phyloP scores from a whole-genome alignment of 2,329 filamentous ascomycete species.

The Fusarium sp. region DNA sequence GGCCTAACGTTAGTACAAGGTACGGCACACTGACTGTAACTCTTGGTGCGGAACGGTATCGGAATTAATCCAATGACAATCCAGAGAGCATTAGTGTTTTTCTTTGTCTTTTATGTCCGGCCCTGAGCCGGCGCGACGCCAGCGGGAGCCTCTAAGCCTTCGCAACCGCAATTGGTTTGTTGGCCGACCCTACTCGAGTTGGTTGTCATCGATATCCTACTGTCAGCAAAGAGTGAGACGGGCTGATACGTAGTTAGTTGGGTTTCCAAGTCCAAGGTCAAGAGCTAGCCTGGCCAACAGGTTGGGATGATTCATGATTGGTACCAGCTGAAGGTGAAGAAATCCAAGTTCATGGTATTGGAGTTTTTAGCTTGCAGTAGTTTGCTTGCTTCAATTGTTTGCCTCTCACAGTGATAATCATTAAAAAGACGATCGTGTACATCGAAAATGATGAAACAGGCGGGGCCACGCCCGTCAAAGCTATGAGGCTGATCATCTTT shows the following conservation, averaged over 20 bases:
- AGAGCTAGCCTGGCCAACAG: not conserved
- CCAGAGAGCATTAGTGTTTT: constrained; percentile 7
- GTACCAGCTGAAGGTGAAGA: constrained; percentile 10
- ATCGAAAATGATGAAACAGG: constrained; percentile 36
- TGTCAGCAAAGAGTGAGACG: not conserved
- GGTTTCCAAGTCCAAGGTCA: not conserved
- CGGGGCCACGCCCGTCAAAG: constrained; percentile 15
- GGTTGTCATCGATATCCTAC: not conserved
- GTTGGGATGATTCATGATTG: constrained; percentile 10
- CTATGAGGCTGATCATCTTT: constrained; percentile 25
- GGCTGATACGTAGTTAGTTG: not conserved
- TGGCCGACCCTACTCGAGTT: constrained; percentile 2
- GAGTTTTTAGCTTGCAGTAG: constrained; percentile 2
- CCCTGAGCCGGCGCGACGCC: constrained; percentile 29
- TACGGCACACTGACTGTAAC: not conserved
- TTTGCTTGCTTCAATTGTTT: not conserved
- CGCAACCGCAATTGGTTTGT: constrained; percentile 14
- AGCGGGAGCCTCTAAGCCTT: constrained; percentile 10
- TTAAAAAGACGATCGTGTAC: constrained; percentile 1
- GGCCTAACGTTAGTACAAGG: constrained; percentile 1
- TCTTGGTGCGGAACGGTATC: not conserved
- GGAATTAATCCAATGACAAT: not conserved
- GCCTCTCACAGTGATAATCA: not conserved
- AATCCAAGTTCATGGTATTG: constrained; percentile 25
- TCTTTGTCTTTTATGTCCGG: constrained; percentile 11